phyloP scores from a whole-genome alignment of 768 basidiomycete species.

The Kwoniella sp. region DNA sequence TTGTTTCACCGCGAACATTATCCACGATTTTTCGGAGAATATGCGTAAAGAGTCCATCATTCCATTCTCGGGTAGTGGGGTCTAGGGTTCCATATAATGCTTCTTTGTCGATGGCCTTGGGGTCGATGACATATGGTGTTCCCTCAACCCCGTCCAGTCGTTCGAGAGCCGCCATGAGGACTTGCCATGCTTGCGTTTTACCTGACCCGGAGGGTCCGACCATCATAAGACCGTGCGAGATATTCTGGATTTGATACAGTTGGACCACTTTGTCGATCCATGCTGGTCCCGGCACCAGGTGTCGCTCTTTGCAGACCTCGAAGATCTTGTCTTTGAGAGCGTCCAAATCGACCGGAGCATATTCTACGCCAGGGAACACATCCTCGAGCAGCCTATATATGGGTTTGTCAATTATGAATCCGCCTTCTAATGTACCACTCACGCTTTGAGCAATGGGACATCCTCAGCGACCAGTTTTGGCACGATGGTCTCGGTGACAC shows the following conservation, averaged over 20 bases:
- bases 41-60: conserved; percentile 96
- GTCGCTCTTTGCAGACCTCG: conserved; percentile 81
- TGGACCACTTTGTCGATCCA: conserved; percentile 97
- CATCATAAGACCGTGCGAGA: conserved; percentile 99
- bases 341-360: conserved; percentile 83
- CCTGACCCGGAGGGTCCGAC: conserved; percentile 96
- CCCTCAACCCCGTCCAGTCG: conserved; percentile 90
- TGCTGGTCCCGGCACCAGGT: conserved; percentile 79
- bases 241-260: conserved; percentile 98
- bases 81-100: conserved; percentile 96
- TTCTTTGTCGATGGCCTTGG: conserved; percentile 99
- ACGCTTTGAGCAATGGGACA: conserved; percentile 91
- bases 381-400: conserved; percentile 80
- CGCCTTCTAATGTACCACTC: conserved; percentile 36
- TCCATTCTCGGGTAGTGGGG: conserved; percentile 97
- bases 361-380: conserved; percentile 95
- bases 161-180: conserved; percentile 85
- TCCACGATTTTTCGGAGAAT: conserved; percentile 97
- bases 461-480: conserved; percentile 97
- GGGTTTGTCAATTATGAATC: not conserved
- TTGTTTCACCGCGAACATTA: conserved; percentile 95
- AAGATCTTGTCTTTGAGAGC: conserved; percentile 80
- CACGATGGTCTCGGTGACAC: conserved; percentile 96
- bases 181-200: conserved; percentile 96
- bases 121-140: conserved; percentile 93